Conservation (phyloP, 1,284 basidiomycete genomes). For the Apiotrichum veenhuisii region DNA sequence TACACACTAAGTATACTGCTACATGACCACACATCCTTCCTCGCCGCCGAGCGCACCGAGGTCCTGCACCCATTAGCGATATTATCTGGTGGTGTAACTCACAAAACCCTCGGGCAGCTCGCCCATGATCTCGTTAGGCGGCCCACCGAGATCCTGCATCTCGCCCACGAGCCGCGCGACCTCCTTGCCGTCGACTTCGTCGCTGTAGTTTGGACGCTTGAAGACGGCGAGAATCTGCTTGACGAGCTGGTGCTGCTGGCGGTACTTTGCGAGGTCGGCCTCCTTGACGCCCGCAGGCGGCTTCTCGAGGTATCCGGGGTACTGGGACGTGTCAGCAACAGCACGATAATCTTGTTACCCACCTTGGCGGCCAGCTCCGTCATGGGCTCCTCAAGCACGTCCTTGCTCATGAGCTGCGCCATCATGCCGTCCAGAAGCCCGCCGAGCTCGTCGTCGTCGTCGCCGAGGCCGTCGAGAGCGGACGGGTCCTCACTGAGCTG, state of each 20-base stretch:
- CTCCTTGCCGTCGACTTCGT: conserved; percentile 56
- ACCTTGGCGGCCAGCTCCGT: conserved; percentile 84
- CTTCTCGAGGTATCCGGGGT: conserved; percentile 69
- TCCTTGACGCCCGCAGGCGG: conserved; percentile 56
- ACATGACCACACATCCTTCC: conserved; percentile 42
- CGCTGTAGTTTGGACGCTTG: conserved; percentile 63
- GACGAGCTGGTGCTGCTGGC: conserved; percentile 64
- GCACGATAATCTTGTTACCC: conserved; percentile 18
- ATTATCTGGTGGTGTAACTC: conserved; percentile 16
- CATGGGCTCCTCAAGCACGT: conserved; percentile 86
- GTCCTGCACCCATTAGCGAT: conserved; percentile 26
- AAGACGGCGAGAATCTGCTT: conserved; percentile 68
- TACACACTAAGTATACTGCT: background rate
- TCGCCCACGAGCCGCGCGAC: conserved; percentile 33
- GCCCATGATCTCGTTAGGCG: conserved; percentile 87
- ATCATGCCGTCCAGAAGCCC: conserved; percentile 86
- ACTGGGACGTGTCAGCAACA: conserved; percentile 57
- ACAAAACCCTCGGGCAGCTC: conserved; percentile 75
- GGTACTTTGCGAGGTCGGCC: conserved; percentile 67
- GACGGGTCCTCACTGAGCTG: conserved; percentile 53
- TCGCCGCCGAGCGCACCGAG: conserved; percentile 39
- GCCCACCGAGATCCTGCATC: conserved; percentile 64
- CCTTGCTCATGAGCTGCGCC: conserved; percentile 89
- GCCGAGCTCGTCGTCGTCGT: conserved; percentile 64
- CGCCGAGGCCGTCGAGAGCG: conserved; percentile 50